Base-by-base conservation (phyloP, 192 early-diverging fungal genomes). In the Coemansia sp. region DNA sequence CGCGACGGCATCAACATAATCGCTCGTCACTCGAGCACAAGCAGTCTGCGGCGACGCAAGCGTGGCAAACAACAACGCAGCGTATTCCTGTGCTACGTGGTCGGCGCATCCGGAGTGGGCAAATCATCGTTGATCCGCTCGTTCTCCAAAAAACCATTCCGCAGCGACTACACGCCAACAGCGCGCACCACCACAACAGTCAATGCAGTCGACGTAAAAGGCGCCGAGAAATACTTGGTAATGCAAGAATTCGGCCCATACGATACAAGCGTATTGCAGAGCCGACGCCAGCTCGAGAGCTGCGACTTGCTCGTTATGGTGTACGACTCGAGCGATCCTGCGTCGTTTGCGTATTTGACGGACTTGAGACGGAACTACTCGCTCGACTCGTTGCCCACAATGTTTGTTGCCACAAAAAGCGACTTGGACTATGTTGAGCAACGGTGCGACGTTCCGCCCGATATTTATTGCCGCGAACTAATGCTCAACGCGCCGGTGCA, bases 401-500 rank as follows among this genome's bases (percentile, higher is more conserved):
- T 98, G 3, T 94, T 96, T 83, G 92, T 99, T 38, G 94, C 96
- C 1, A 95, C 95, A 37, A 96, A 98, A 62, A 90, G 93, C 64
- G 97, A 99, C 57, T 78, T 88, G 26, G 95, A 98, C 69, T 77
- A 92, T 23, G 95, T 97, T 0, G 54, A 82, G 65, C 71, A 91
- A 71, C 78, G 93, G 3, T 85, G 89, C 50, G 94, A 93, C 13
- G 75, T 89, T 26, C 93, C 93, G 52, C 97, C 97, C 2, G 96
- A 97, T 65, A 90, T 90, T 1, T 99, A 95, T 69, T 99, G 97
- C 64, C 85, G 95, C 14, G 84, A 86, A 39, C 79, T 97, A 5
- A 89, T 90, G 2, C 82, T 99, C 6, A 85, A 86, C 3, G 89
- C 92, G n/a, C 97, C 97, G 18, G 81, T 98, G 6, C 91, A 90